Base-by-base conservation (phyloP, 169 alveolate genomes). In the Eimeria mitis region DNA sequence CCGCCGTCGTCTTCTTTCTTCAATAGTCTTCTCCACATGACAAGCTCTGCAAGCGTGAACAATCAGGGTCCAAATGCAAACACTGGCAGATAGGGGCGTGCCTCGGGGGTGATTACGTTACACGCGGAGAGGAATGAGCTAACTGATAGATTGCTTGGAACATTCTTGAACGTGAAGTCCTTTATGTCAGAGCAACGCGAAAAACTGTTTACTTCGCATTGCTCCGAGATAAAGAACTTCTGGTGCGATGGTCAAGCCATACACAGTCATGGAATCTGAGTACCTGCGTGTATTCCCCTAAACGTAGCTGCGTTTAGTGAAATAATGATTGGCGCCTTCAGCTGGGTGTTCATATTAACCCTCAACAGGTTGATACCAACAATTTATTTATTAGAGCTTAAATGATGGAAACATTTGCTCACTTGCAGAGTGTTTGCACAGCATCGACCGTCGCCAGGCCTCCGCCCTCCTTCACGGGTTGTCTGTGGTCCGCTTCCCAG, bases 401-500 rank as follows among this genome's bases (percentile, higher is more conserved):
- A 34, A 28, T 3, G 23, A 8, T 4, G 0, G 59, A 78, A 4
- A 40, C 23, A 7, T 47, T 6, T 42, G 37, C 94, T 70, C 71
- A 88, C 94, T 52, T 42, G 84, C 94, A 88, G 34, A 88, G 94
- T 11, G 94, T 88, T 71, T 88, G 94, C 49, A 88, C 85, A 49
- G 63, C 54, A n/a, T 88, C 83, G 11, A 70, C 85, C 19, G 94
- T 68, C 44, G 85, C 83, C 68, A 68, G 59, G 54, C 94, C 94
- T 8, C 94, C 94, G 1, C 94, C 94, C 21, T 70, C 85, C 71
- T 31, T 68, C 37, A 88, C 94, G 28, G 94, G 94, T 42, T 47
- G 37, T 14, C 68, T 68, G 85, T 88, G 94, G 59, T 88, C 94
- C 54, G 94, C 94, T 40, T 88, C 94, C 94, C 94, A 88, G 83